Base-by-base conservation (phyloP, 2,329 filamentous ascomycete genomes). In the Exophiala alcalophila region DNA sequence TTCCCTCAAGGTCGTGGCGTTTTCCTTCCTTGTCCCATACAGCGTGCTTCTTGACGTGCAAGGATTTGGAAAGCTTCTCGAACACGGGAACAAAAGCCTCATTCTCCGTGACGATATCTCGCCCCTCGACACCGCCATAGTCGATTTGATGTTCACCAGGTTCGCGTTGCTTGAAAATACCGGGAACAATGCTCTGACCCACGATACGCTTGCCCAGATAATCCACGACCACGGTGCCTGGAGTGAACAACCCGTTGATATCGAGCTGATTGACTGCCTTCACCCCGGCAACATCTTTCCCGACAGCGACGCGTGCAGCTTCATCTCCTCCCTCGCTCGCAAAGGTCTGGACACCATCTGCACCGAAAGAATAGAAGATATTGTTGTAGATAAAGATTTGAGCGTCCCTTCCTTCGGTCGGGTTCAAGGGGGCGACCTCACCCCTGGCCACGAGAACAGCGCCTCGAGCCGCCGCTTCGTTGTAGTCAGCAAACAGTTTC, bases 361-460 rank as follows among this genome's bases (percentile, higher is more conserved):
- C 91, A 50, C 92, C 92, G 57, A 96, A 97, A 1, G 92, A 97
- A 73, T 95, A 98, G 73, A 98, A 98, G 55, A 98, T 89, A 68
- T 98, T 98, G 74, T 97, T 97, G 73, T 97, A 96, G 16, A 98
- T 91, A 60, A 95, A 98, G 54, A 98, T 98, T 65, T 98, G 92
- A 3, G 92, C 92, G 64, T 98, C 91, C 55, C 77, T 80, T 52
- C 77, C 82, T 68, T 98, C 92, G 0, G 91, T 97, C 5, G 92
- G 94, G 69, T 98, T 98, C 40, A 98, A 70, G 5, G 92, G 88
- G 14, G 89, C 83, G 52, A 98, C 85, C 65, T 98, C 92, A 40
- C 92, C 92, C 44, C 87, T 80, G 16, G 90, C 91, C 40, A 98
- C 91, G 55, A 97, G 73, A 31, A 96, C 86, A 21, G 92, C 91